Evolutionary conservation across 345 rosid species (phyloP).

Genomic region (Raphanus sativus): DNA sequence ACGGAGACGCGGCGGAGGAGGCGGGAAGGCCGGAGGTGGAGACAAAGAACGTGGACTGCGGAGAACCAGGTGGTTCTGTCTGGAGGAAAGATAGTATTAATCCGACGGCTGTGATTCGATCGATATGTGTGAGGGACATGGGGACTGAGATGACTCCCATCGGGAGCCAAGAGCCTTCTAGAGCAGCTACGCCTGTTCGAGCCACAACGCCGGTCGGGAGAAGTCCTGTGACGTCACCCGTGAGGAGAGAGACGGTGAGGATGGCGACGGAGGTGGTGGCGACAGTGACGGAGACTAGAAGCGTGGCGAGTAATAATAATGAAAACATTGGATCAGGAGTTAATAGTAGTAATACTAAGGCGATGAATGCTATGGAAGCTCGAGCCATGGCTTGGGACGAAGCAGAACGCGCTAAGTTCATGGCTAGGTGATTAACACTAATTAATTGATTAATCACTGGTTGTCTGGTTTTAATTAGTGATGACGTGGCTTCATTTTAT

Average conservation of each 20-base stretch:
- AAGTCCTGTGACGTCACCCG: constrained; percentile 83
- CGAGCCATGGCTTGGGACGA: constrained; percentile 92
- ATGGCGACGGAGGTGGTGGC: constrained; percentile 7
- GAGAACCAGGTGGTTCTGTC: constrained; percentile 44
- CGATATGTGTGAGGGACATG: constrained; percentile 86
- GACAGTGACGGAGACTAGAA: constrained; percentile 10
- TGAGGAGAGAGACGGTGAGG: constrained; percentile 40
- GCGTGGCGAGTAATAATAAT: constrained; percentile 13
- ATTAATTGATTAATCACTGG: background rate
- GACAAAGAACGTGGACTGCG: constrained; percentile 75
- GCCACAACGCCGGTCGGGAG: constrained; percentile 70
- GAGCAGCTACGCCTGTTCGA: constrained; percentile 80
- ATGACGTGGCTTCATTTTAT: background rate
- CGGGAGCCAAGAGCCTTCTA: constrained; percentile 90
- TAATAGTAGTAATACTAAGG: constrained; percentile 13
- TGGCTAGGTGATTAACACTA: constrained; percentile 65
- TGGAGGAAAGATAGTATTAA: constrained; percentile 55
- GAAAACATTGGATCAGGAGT: constrained; percentile 1
- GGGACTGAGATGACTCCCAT: constrained; percentile 98
- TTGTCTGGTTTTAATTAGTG: background rate
- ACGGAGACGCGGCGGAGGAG: constrained; percentile 33
- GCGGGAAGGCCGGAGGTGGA: constrained; percentile 44
- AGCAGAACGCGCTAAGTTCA: constrained; percentile 86
- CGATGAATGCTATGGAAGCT: constrained; percentile 58
- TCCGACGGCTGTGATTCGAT: constrained; percentile 51